Evolutionary conservation across 306 rosid species (phyloP), one percentile per base, ranked within the genome.

Genomic region (Prunus salicina): DNA sequence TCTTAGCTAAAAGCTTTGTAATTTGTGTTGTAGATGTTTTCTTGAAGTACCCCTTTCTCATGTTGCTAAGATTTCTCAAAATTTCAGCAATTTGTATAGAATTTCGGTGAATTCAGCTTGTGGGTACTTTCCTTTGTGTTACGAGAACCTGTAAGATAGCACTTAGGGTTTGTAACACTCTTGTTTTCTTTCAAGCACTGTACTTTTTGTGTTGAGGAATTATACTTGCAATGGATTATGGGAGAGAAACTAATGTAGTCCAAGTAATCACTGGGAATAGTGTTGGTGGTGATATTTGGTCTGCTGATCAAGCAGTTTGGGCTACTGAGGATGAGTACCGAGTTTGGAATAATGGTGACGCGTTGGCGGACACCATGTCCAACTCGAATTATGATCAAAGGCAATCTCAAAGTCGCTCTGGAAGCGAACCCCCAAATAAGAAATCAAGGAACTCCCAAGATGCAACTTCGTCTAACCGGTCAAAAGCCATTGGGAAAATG

Each of bases 241-340:
- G 73, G 51, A 77, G 93, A 56, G 96, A 91, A 16, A 80, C 45
- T 53, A 92, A 87, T 81, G 98, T 86, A 41, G 98, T 96, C 16
- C 99, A 96, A 71, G 89, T 92, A 63, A 76, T 92, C 83, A 65
- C 96, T 51, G 88, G 89, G 49, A 85, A 69, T 52, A 88, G 86
- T 12, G 79, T 73, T 69, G 93, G 87, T 4, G 78, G 75, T 15
- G 97, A 91, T 1, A 91, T 78, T 78, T 95, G 99, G 99, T 70
- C 92, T 0, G 67, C 72, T 2, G 99, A 96, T 83, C 93, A 88
- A 20, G 84, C 88, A 6, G 92, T 88, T 69, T 96, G 99, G 99
- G 99, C 99, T 0, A 96, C 99, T 2, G 99, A 96, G 64, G 99
- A 96, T 2, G 99, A 96, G 65, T 96, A 96, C 77, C 80, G 92